Evolutionary conservation across 2,329 filamentous ascomycete species (phyloP).

Genomic region (Colletotrichum liaoningense): DNA sequence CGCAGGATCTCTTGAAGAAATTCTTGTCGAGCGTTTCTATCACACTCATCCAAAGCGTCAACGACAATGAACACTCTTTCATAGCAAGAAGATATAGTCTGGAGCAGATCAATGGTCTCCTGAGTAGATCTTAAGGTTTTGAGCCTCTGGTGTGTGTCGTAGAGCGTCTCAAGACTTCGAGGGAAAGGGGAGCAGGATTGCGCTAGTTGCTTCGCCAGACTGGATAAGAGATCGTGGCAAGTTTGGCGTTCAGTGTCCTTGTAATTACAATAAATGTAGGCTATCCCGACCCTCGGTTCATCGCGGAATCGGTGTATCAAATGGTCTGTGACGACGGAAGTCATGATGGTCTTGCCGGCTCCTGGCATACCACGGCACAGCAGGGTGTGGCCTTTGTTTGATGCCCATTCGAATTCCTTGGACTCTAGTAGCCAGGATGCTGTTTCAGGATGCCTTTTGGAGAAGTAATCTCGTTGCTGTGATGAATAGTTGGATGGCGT

Average conservation of each 20-base stretch:
- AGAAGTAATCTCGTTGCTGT: not conserved
- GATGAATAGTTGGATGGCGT: not conserved
- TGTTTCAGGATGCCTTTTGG: not conserved
- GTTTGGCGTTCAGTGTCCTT: conserved; percentile 41
- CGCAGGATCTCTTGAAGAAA: not conserved
- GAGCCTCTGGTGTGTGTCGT: accelerated
- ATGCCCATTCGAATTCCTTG: conserved; percentile 39
- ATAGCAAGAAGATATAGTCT: not conserved
- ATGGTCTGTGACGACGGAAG: conserved; percentile 36
- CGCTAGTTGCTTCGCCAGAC: conserved; percentile 47
- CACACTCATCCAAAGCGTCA: not conserved
- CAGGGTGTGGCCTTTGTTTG: conserved; percentile 42
- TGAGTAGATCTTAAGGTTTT: accelerated
- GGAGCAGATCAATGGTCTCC: not conserved
- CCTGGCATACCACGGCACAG: conserved; percentile 59
- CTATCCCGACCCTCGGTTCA: conserved; percentile 35
- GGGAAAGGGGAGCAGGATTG: conserved; percentile 41
- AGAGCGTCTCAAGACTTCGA: not conserved
- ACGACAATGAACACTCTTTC: not conserved
- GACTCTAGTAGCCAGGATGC: not conserved
- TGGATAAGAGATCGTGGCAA: conserved; percentile 39
- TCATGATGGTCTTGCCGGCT: conserved; percentile 52
- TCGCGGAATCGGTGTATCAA: conserved; percentile 33
- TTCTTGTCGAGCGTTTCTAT: not conserved
- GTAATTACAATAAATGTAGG: conserved; percentile 48